Evolutionary conservation across 768 basidiomycete species (phyloP).

Genomic region (Collybiopsis confluens): DNA sequence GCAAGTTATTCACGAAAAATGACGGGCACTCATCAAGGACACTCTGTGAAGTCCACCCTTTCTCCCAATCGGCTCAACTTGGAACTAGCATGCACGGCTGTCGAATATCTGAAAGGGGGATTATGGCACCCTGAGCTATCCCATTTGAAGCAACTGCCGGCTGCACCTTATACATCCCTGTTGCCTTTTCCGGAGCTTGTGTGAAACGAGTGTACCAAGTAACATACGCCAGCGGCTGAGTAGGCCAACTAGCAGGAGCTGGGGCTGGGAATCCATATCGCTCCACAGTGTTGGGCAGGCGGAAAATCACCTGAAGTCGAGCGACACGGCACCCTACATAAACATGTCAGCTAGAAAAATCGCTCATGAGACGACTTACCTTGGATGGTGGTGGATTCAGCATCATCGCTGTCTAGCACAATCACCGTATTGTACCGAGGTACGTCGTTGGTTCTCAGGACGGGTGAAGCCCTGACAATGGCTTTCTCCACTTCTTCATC

Average conservation of each 20-base stretch:
- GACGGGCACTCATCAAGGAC: constrained; percentile 16
- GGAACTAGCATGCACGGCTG: constrained; percentile 17
- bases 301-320: too few species aligned
- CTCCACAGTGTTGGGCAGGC: too few species aligned
- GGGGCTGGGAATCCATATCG: background rate
- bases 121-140: background rate
- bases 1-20: constrained; percentile 24
- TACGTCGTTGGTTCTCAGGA: too few species aligned
- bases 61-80: constrained; percentile 8
- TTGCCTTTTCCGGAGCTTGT: background rate
- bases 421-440: too few species aligned
- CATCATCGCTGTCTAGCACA: too few species aligned
- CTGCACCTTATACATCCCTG: background rate
- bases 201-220: background rate
- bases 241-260: background rate
- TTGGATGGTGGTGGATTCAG: too few species aligned
- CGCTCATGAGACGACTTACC: too few species aligned
- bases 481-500: background rate
- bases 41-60: constrained; percentile 10
- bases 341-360: too few species aligned
- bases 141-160: background rate
- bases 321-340: too few species aligned
- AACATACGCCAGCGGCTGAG: background rate
- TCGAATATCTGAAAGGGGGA: background rate
- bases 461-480: background rate